phyloP scores from a whole-genome alignment of 306 rosid species.

The Sesbania bispinosa region DNA sequence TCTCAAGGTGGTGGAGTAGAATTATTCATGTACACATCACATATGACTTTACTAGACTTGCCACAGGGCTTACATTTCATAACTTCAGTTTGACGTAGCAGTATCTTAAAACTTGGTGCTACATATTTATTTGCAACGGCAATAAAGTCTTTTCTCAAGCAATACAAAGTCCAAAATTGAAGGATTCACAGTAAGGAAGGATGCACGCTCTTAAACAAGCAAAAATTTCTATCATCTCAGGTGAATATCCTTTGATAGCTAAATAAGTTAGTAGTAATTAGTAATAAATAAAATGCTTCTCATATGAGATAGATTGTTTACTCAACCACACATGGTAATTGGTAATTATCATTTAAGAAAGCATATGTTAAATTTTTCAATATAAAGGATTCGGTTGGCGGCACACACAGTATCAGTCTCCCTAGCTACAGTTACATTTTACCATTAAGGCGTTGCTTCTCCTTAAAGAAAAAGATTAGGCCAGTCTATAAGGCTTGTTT shows the following conservation, averaged over 20 bases:
- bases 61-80: neutral
- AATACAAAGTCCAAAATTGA: slow-evolving; percentile 25
- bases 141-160: slow-evolving; percentile 18
- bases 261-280: too few species aligned
- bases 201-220: slow-evolving; percentile 17
- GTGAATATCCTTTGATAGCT: neutral
- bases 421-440: slow-evolving; percentile 31
- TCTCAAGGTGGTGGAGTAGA: too few species aligned
- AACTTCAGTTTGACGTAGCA: slow-evolving; percentile 27
- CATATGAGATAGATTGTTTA: neutral
- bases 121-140: too few species aligned
- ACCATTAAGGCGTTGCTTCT: slow-evolving; percentile 33
- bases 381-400: slow-evolving; percentile 2
- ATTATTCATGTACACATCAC: too few species aligned
- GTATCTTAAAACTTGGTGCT: slow-evolving; percentile 16
- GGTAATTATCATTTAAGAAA: neutral
- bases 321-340: neutral
- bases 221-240: neutral
- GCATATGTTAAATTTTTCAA: neutral
- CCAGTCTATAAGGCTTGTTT: slow-evolving; percentile 8
- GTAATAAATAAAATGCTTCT: neutral
- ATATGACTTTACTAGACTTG: neutral
- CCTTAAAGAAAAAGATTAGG: slow-evolving; percentile 48
- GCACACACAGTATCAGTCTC: slow-evolving; percentile 1
- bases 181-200: slow-evolving; percentile 17